A percentile compares a stretch with the other conserved stretches of the same genome.
Conservation (phyloP, 2,329 filamentous ascomycete species). For the Xylaria digitata region DNA sequence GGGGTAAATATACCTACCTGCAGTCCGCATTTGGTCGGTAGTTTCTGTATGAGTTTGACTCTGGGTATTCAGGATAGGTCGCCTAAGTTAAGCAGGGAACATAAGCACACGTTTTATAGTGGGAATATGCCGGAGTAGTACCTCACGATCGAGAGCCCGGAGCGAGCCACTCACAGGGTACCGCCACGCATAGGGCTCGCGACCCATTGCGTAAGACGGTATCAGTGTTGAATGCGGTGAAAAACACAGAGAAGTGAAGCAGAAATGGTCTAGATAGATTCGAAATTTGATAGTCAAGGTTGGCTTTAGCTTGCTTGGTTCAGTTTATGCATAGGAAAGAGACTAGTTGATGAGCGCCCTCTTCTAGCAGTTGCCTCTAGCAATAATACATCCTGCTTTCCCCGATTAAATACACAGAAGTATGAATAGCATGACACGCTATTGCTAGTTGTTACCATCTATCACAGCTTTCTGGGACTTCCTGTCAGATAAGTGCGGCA, state of each 20-base stretch:
- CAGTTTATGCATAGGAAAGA: background rate
- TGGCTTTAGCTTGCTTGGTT: background rate
- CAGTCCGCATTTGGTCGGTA: background rate
- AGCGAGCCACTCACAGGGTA: constrained; percentile 2
- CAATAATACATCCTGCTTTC: background rate
- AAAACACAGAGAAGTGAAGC: background rate
- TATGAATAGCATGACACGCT: background rate
- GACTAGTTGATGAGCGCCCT: background rate
- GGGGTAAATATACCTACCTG: constrained; percentile 1
- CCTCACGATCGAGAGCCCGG: constrained; percentile 5
- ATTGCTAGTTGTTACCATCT: background rate
- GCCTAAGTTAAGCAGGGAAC: constrained; percentile 5
- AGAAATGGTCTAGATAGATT: background rate
- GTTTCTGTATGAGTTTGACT: background rate
- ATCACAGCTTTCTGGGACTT: no score
- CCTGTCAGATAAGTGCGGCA: background rate
- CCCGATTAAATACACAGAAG: background rate
- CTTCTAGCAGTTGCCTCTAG: background rate
- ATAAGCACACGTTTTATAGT: constrained; percentile 3
- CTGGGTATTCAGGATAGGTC: background rate
- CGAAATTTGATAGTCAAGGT: background rate
- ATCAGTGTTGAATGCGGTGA: background rate
- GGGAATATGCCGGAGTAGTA: background rate
- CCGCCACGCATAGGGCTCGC: constrained; percentile 6
- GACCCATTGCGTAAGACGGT: constrained; percentile 1